phyloP scores from a whole-genome alignment of 805 yeast genomes.

The Wickerhamiella nectarea region DNA sequence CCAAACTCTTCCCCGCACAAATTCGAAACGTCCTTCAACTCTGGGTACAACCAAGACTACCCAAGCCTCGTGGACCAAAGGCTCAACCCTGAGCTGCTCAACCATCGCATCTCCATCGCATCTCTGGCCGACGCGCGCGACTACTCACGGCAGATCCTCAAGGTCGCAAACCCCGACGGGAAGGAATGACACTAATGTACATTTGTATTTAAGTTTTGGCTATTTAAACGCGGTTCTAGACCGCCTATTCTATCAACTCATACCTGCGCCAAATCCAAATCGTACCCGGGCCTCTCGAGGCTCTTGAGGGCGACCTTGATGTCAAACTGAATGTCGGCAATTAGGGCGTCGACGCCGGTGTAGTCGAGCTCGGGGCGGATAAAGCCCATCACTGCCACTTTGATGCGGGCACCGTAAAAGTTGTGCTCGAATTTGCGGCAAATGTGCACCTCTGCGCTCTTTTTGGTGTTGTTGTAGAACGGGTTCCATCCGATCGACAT shows the following conservation, averaged over 20 bases:
- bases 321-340: constrained; percentile 71
- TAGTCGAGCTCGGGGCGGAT: constrained; percentile 84
- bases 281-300: constrained; percentile 33
- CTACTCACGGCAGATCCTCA: constrained; percentile 62
- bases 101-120: constrained; percentile 66
- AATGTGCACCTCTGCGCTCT: constrained; percentile 75
- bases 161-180: constrained; percentile 82
- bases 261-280: background rate
- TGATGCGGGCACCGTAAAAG: constrained; percentile 74
- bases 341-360: constrained; percentile 69
- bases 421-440: constrained; percentile 51
- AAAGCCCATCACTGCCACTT: constrained; percentile 67
- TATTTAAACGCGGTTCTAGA: background rate
- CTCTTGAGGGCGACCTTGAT: constrained; percentile 49
- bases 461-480: constrained; percentile 61
- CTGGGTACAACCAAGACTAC: constrained; percentile 18
- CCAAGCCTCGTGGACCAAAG: constrained; percentile 40
- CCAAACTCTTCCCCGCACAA: constrained; percentile 21
- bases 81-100: constrained; percentile 58
- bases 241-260: no score
- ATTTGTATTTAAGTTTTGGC: constrained; percentile 10
- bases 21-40: constrained; percentile 15
- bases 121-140: constrained; percentile 77
- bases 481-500: constrained; percentile 97
- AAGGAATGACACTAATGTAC: constrained; percentile 13